Conservation (phyloP, 495 filamentous ascomycete species). For the Mycothermus thermophilus region DNA sequence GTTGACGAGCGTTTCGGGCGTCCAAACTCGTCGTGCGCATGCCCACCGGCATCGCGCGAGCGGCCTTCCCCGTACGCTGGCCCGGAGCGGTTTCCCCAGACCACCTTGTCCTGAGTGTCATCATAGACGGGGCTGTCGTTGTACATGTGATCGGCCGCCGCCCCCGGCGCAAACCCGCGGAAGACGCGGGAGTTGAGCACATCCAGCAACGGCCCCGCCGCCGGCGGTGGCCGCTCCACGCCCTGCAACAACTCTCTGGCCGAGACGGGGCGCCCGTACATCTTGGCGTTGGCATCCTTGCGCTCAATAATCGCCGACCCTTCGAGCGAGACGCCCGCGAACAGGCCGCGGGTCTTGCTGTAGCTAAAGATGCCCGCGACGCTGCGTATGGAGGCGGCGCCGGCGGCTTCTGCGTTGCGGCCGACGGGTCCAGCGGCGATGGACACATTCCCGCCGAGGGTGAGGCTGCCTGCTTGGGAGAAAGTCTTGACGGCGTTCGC, state of each 20-base stretch:
- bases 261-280: conserved; percentile 71
- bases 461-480: conserved; percentile 79
- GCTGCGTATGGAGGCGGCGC: conserved; percentile 78
- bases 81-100: conserved; percentile 79
- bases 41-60: conserved; percentile 31
- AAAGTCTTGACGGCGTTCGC: conserved; percentile 83
- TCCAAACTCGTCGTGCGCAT: conserved; percentile 25
- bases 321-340: conserved; percentile 89
- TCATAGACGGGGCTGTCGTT: conserved; percentile 93
- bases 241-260: conserved; percentile 75
- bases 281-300: conserved; percentile 90
- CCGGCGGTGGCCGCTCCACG: conserved; percentile 59
- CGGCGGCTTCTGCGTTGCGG: conserved; percentile 89
- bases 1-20: conserved; percentile 57
- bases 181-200: conserved; percentile 78
- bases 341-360: conserved; percentile 92
- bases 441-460: conserved; percentile 90
- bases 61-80: conserved; percentile 62
- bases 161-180: conserved; percentile 41
- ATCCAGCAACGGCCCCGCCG: conserved; percentile 68
- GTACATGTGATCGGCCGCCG: conserved; percentile 59
- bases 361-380: conserved; percentile 92
- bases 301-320: conserved; percentile 83
- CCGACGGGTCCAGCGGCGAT: conserved; percentile 90
- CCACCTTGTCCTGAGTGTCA: conserved; percentile 70